Evolutionary conservation across 805 yeast genomes (phyloP), one percentile per base, ranked within the genome.

Genomic region (Saturnispora sanitii): DNA sequence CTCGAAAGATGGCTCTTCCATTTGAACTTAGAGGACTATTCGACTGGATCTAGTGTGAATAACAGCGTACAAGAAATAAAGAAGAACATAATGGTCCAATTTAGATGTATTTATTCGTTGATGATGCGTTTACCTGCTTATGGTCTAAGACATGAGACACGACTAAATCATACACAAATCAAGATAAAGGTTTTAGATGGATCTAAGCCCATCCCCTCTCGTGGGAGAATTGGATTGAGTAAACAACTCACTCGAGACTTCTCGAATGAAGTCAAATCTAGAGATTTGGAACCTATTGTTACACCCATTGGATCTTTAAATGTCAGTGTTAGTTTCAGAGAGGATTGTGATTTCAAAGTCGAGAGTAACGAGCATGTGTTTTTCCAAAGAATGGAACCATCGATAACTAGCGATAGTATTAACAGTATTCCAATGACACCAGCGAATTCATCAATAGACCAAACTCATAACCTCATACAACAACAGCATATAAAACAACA

Each of bases 1-100:
- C 62, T 92, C 43, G 98, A 92, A 55, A 70, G 98, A 44, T 92
- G 98, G 98, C 67, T 86, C 19, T 63, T 92, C 26, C 95, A 88
- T 57, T 73, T 88, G 45, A 88, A 82, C 52, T 60, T 73, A 15
- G 64, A 62, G 32, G 58, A 56, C 20, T 65, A 55, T 55, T 17
- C 25, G 6, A 16, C 23, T 4, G 33, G 18, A 8, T 35, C 20
- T 12, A 21, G 21, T 13, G 13, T 32, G 4, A 64, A 57, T 33
- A 51, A 46, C 18, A 56, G 60, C 6, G 45, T 61, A 3, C 68
- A 67, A 18, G 92, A 83, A 40, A 66, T 82, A 13, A 82, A 83
- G 61, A 85, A 83, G 51, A 82, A 80, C 49, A 73, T 88, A 23
- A 73, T 84, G 19, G 64, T 87, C 0, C 61, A 82, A 23, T 77